These are phyloP conservation scores for Emiliania huxleyi DNA, from an alignment of 78 protist genomes.

Conservation along the genomic window DNA sequence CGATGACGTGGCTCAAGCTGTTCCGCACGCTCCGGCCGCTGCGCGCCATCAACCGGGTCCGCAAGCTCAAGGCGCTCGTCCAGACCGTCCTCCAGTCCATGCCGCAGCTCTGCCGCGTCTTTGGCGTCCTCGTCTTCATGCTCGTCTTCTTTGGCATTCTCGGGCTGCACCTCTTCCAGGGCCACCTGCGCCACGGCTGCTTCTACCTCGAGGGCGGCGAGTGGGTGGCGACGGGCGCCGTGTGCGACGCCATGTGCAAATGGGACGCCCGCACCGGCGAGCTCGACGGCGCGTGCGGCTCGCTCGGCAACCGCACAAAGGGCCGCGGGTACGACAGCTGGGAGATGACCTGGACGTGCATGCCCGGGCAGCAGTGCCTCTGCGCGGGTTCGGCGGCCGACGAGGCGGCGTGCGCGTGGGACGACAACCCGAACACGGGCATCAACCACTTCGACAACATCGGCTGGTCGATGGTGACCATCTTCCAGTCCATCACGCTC, in stretches of 20 bases:
- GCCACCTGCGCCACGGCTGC: not conserved
- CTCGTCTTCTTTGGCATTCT: conserved; percentile 39
- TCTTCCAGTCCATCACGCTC: conserved; percentile 46
- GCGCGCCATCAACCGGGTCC: not conserved
- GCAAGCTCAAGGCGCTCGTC: conserved; percentile 35
- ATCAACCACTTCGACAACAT: conserved; percentile 48
- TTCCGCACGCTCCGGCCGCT: not conserved
- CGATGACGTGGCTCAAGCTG: not conserved
- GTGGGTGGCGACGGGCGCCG: not conserved
- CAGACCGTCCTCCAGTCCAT: conserved; percentile 6
- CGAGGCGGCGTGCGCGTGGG: not conserved
- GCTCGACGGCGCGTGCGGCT: not conserved
- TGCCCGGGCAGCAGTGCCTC: not conserved
- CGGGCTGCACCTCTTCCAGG: conserved; percentile 43
- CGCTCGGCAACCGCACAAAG: not conserved
- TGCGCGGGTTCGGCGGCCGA: not conserved
- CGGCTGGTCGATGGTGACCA: conserved; percentile 26
- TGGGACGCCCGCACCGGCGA: not conserved
- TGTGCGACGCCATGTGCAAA: not conserved
- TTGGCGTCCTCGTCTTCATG: conserved; percentile 9
- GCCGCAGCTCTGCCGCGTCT: conserved; percentile 42
- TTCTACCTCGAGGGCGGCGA: not conserved
- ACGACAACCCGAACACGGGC: not conserved
- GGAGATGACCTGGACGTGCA: not conserved
- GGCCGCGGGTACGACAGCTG: not conserved